Percentiles rank a stretch among this genome's conserved stretches.
Evolutionary conservation across 2,329 filamentous ascomycete genomes (phyloP).

Genomic region (Graphium sp.): DNA sequence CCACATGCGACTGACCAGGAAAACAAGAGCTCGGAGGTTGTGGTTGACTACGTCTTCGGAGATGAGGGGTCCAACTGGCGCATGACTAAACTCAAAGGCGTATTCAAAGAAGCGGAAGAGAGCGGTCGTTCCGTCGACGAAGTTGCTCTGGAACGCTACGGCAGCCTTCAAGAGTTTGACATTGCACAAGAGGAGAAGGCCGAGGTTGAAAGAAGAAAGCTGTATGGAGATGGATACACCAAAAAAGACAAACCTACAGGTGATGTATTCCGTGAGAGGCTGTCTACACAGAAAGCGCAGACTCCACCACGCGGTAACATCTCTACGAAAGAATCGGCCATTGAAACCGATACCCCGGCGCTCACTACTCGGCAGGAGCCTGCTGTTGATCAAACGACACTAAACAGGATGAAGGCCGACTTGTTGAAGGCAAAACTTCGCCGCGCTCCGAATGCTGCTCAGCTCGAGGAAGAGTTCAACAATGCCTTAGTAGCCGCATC

Average conservation of each 20-base stretch:
- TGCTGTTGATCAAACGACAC: conserved; percentile 54
- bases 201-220: conserved; percentile 69
- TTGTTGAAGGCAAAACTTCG: conserved; percentile 92
- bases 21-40: conserved; percentile 32
- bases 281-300: conserved; percentile 21
- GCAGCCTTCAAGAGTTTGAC: conserved; percentile 70
- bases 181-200: conserved; percentile 82
- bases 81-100: conserved; percentile 83
- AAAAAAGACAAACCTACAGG: conserved; percentile 78
- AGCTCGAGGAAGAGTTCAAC: conserved; percentile 74
- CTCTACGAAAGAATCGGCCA: conserved; percentile 3
- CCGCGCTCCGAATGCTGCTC: conserved; percentile 54
- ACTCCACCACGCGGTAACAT: neutral
- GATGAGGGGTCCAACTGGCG: conserved; percentile 86
- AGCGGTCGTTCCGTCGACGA: conserved; percentile 60
- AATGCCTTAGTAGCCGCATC: conserved; percentile 51
- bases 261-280: conserved; percentile 67
- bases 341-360: neutral
- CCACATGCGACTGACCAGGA: conserved; percentile 18
- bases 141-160: conserved; percentile 67
- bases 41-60: conserved; percentile 68
- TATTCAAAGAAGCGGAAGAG: conserved; percentile 67
- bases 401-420: conserved; percentile 83
- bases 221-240: conserved; percentile 73
- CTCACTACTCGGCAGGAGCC: conserved; percentile 11